Conservation (phyloP, 805 yeast species). For the Middelhovenomyces tepae region DNA sequence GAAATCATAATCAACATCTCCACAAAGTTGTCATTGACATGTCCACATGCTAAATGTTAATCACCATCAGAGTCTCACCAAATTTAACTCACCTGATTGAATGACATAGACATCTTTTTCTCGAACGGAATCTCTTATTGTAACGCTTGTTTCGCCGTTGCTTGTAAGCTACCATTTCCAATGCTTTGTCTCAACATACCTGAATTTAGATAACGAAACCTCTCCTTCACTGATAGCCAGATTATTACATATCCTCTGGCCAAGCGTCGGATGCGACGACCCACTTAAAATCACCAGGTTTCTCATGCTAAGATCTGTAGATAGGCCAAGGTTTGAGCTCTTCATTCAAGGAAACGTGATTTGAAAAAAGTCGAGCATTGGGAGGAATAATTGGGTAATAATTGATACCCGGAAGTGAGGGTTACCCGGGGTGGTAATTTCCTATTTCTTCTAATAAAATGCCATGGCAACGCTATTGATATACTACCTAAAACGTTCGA, state of each 20-base stretch:
- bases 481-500: too few species aligned
- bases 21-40: slow-evolving; percentile 78
- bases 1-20: slow-evolving; percentile 75
- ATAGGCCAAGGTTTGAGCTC: too few species aligned
- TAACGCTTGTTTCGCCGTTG: slow-evolving; percentile 91
- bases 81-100: slow-evolving; percentile 41
- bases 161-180: too few species aligned
- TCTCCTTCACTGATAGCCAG: slow-evolving; percentile 66
- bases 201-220: slow-evolving; percentile 39
- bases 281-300: slow-evolving; percentile 88
- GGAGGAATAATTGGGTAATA: too few species aligned
- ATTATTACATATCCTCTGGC: slow-evolving; percentile 65
- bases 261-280: slow-evolving; percentile 74
- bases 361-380: too few species aligned
- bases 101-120: slow-evolving; percentile 92
- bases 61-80: background rate
- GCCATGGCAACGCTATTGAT: too few species aligned
- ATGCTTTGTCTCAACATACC: slow-evolving; percentile 49
- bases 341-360: too few species aligned
- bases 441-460: too few species aligned
- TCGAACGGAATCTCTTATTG: slow-evolving; percentile 79
- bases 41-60: slow-evolving; percentile 53
- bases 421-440: too few species aligned
- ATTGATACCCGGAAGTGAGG: too few species aligned
- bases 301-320: slow-evolving; percentile 51